Conservation (phyloP, 2,329 filamentous ascomycete genomes). For the Emericellopsis cladophorae region DNA sequence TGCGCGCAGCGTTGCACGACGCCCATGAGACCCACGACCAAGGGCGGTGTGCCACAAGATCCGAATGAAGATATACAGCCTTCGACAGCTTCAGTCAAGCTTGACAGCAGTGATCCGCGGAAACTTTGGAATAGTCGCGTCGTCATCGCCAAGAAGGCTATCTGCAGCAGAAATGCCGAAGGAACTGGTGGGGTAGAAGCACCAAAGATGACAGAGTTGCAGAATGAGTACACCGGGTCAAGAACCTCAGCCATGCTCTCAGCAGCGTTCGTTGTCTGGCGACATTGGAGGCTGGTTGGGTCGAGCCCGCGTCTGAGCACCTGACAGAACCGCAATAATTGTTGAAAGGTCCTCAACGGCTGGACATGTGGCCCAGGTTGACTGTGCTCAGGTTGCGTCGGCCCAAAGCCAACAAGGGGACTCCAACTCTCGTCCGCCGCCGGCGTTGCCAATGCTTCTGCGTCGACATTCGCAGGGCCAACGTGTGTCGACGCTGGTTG, state of each 20-base stretch:
- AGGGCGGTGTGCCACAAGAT: constrained; percentile 17
- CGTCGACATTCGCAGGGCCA: constrained; percentile 12
- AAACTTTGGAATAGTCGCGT: constrained; percentile 17
- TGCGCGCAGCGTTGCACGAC: constrained; percentile 18
- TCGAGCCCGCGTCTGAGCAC: constrained; percentile 15
- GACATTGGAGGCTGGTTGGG: constrained; percentile 2
- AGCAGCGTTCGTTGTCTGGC: constrained; percentile 4
- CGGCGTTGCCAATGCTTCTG: too few species aligned
- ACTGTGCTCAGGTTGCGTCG: too few species aligned
- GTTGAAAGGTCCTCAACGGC: constrained; percentile 27
- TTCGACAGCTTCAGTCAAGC: constrained; percentile 21
- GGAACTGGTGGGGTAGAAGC: constrained; percentile 19
- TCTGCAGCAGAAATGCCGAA: constrained; percentile 22
- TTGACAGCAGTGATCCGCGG: constrained; percentile 21
- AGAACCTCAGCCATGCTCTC: constrained; percentile 18
- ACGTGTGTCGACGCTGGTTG: constrained; percentile 34
- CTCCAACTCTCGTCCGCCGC: constrained; percentile 2
- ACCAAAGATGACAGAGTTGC: constrained; percentile 23
- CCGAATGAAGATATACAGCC: constrained; percentile 19
- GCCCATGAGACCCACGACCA: constrained; percentile 19
- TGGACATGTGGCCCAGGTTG: constrained; percentile 8
- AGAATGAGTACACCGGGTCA: constrained; percentile 21
- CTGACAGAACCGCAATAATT: constrained; percentile 24
- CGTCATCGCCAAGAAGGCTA: constrained; percentile 22
- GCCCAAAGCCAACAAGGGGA: constrained; percentile 6